phyloP scores from a whole-genome alignment of 2,329 filamentous ascomycete species.

The Colletotrichum filicis region DNA sequence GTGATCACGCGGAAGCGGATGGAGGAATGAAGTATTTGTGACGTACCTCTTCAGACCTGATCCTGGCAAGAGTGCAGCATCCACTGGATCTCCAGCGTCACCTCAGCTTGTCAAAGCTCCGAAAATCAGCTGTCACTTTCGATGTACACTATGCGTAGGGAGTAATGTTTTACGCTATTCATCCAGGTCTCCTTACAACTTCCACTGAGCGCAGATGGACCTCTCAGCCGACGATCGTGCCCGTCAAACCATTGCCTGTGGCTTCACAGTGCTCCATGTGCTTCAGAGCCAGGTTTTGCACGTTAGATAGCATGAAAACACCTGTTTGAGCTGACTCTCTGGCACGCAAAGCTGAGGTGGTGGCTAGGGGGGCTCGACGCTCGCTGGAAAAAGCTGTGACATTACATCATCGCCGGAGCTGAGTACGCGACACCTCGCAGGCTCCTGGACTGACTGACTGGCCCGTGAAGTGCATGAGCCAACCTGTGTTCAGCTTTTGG shows the following conservation, averaged over 20 bases:
- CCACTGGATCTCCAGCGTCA: slow-evolving; percentile 10
- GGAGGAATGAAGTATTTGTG: neutral
- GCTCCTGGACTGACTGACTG: slow-evolving; percentile 1
- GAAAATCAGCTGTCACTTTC: slow-evolving; percentile 17
- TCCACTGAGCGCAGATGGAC: neutral
- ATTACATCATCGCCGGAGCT: slow-evolving; percentile 29
- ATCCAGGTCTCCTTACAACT: neutral
- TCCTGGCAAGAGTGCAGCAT: neutral
- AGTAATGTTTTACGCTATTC: neutral
- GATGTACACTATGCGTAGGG: neutral
- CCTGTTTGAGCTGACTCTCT: slow-evolving; percentile 5
- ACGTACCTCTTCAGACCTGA: neutral
- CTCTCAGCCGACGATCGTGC: neutral
- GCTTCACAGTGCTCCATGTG: neutral
- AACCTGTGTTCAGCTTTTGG: slow-evolving; percentile 9
- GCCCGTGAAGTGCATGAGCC: slow-evolving; percentile 15
- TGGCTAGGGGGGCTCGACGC: slow-evolving; percentile 10
- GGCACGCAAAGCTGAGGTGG: slow-evolving; percentile 10
- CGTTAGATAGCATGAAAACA: neutral
- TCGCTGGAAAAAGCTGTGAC: slow-evolving; percentile 9
- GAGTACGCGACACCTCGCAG: neutral
- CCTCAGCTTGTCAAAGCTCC: slow-evolving; percentile 1
- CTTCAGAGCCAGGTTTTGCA: neutral
- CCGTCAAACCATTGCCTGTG: neutral
- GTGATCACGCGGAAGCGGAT: too few relatives aligned